A percentile compares a stretch with the other conserved stretches of the same genome.
These are phyloP conservation scores for Paralagenidium karlingii DNA, from an alignment of 352 stramenopile species.

Conservation along the genomic window DNA sequence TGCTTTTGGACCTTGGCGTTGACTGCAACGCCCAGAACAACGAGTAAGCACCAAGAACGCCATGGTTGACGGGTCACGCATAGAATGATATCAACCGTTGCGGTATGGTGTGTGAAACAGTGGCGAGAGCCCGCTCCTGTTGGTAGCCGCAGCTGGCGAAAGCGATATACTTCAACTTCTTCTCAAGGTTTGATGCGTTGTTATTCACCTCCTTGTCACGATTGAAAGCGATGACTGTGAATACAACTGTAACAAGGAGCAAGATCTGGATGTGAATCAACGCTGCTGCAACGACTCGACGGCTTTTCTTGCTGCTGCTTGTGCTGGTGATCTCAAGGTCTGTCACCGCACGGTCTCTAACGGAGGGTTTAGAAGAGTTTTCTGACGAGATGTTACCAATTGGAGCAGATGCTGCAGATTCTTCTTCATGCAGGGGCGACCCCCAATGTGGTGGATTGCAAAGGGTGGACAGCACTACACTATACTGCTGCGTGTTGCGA, in stretches of 20 bases:
- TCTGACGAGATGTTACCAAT: too few species aligned
- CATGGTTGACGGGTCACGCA: neutral
- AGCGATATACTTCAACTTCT: conserved; percentile 13
- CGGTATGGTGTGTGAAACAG: conserved; percentile 12
- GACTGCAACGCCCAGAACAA: conserved; percentile 35
- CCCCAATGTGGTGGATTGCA: conserved; percentile 21
- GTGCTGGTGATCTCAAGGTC: conserved; percentile 33
- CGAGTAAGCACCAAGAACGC: conserved; percentile 18
- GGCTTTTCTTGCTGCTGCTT: conserved; percentile 41
- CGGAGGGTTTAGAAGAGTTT: too few species aligned
- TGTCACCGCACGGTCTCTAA: neutral
- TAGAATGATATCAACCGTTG: too few species aligned
- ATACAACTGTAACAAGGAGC: too few species aligned
- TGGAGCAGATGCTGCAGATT: conserved; percentile 36
- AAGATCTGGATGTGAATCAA: conserved; percentile 23
- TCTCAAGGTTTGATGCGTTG: conserved; percentile 4
- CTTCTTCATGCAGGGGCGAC: conserved; percentile 24
- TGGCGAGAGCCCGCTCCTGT: conserved; percentile 32
- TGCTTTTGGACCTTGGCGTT: conserved; percentile 18
- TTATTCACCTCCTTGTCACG: too few species aligned
- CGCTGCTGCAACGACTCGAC: conserved; percentile 27
- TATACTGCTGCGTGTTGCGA: conserved; percentile 32
- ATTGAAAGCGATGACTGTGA: too few species aligned
- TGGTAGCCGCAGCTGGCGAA: conserved; percentile 41
- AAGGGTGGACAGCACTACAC: conserved; percentile 51